Base-by-base conservation (phyloP, 352 stramenopile species). In the Globisporangium lucens region DNA sequence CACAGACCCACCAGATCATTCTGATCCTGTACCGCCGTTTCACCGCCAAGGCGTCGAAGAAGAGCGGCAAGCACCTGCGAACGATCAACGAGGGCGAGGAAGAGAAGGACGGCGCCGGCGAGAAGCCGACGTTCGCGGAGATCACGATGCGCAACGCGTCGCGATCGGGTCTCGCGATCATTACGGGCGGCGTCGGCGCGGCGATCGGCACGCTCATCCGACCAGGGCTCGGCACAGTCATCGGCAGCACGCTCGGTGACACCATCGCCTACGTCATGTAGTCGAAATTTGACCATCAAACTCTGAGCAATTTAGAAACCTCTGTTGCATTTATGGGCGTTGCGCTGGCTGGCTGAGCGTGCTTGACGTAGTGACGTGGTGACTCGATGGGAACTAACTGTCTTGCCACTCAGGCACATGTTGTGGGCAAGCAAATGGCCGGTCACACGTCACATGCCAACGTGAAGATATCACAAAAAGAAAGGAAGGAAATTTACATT, bases 231-330 rank as follows among this genome's bases (percentile, higher is more conserved):
- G 87, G 87, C 73, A 95, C 87, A 52, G 75, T 93, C 49, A 81
- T 95, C 66, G 87, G 87, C 33, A 85, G 83, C 30, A 90, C 81
- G 60, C 68, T 95, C 24, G 87, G 87, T 46, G 87, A 95, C 66
- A 85, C 85, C n/a, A 80, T 93, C 68, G 85, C 72, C 20, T 95
- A 95, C 78, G 74, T 90, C n/a, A 33, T 68, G n/a, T 68, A 68
- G 41, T n/a, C 41, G 17, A 17, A 17, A 17, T 10, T n/a, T 49
- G 41, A n/a, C 22, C 15, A 49, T 8, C 2, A 49, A 49, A 49
- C 6, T 49, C 15, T 20, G 41, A 49, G 41, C 41, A 49, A 22
- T 49, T 49, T 49, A n/a, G 17, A 49, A 49, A n/a, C 15, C 17
- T 49, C 8, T 22, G 13, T 20, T 49, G 41, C 41, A 49, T n/a